A percentile compares a stretch with the other conserved stretches of the same genome.
These are phyloP conservation scores for Tylopilus intermedius DNA, from an alignment of 768 basidiomycete genomes.

Conservation along the genomic window DNA sequence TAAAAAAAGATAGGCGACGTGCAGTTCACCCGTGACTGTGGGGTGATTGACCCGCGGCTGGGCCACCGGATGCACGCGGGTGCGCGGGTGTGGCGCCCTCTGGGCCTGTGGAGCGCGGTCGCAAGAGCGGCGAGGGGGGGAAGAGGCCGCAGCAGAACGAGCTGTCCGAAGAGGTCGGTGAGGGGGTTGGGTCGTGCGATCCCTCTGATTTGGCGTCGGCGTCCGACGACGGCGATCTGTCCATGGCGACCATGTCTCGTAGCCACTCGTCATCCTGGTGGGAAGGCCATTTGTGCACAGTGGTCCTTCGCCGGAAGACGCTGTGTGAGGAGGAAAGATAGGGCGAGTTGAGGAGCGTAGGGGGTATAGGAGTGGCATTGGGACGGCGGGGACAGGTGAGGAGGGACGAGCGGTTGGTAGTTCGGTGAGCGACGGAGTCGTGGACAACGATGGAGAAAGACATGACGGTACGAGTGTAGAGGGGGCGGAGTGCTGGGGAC, in stretches of 20 bases:
- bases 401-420: conserved; percentile 18
- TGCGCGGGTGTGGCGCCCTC: conserved; percentile 13
- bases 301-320: conserved; percentile 40
- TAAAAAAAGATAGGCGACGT: conserved; percentile 17
- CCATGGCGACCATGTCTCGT: conserved; percentile 53
- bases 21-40: conserved; percentile 7
- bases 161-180: conserved; percentile 23
- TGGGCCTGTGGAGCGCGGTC: conserved; percentile 20
- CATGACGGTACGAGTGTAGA: conserved; percentile 8
- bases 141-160: conserved; percentile 6
- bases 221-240: conserved; percentile 8
- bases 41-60: conserved; percentile 11
- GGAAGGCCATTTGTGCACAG: conserved; percentile 36
- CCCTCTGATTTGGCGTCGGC: conserved; percentile 18
- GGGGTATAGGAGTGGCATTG: conserved; percentile 49
- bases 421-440: conserved; percentile 6
- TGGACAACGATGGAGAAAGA: conserved; percentile 12
- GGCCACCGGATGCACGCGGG: conserved; percentile 7
- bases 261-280: conserved; percentile 58
- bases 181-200: conserved; percentile 9
- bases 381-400: conserved; percentile 22
- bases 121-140: conserved; percentile 21
- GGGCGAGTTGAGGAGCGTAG: conserved; percentile 52
- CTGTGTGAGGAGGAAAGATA: conserved; percentile 48
- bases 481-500: conserved; percentile 10